These are phyloP conservation scores for Ogataea thermomethanolica DNA, from an alignment of 805 yeast genomes.

Conservation along the genomic window DNA sequence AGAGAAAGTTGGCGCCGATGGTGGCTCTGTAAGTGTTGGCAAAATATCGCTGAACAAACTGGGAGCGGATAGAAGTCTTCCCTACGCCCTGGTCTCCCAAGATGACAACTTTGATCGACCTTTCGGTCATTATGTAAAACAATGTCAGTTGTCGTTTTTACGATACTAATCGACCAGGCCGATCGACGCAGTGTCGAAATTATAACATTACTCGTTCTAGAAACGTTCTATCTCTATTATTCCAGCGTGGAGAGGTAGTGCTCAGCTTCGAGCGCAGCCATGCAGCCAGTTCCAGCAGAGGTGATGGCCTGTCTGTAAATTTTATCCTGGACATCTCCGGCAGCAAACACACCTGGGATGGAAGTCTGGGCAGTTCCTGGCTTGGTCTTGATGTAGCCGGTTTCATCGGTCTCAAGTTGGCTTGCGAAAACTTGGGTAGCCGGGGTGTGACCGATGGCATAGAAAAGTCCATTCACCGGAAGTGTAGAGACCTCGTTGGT, in stretches of 20 bases:
- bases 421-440: constrained; percentile 79
- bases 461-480: constrained; percentile 87
- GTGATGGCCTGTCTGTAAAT: constrained; percentile 98
- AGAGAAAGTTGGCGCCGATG: constrained; percentile 56
- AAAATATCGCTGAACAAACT: constrained; percentile 52
- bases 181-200: constrained; percentile 4
- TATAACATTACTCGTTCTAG: not conserved
- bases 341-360: constrained; percentile 90
- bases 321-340: constrained; percentile 98
- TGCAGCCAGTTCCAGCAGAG: constrained; percentile 99
- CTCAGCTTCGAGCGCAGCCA: constrained; percentile 98
- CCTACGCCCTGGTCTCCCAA: constrained; percentile 61
- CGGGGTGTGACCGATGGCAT: constrained; percentile 96
- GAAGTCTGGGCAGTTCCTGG: constrained; percentile 90
- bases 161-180: not conserved
- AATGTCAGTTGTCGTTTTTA: not conserved
- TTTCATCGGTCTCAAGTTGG: constrained; percentile 80
- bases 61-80: constrained; percentile 54
- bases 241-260: constrained; percentile 62
- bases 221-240: constrained; percentile 9
- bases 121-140: constrained; percentile 4
- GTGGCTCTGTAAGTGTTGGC: constrained; percentile 56
- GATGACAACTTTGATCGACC: constrained; percentile 45
- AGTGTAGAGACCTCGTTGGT: constrained; percentile 68
- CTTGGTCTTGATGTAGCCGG: constrained; percentile 82